These are phyloP conservation scores for Pichiaceae sp. DNA, from an alignment of 1,139 yeast genomes.

Conservation along the genomic window DNA sequence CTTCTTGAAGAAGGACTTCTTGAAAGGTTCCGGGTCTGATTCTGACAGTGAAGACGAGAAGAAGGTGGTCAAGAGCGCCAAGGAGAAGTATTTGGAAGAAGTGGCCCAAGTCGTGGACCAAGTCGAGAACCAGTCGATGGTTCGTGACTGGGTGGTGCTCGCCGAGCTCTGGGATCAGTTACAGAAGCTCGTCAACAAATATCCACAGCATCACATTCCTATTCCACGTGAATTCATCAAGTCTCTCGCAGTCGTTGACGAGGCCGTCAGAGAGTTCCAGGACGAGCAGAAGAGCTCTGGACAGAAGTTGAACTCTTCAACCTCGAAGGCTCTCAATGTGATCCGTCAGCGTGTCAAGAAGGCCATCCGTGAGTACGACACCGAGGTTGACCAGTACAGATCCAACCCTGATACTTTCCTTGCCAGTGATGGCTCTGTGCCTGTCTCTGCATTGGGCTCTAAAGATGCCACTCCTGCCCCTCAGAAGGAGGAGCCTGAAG, in stretches of 20 bases:
- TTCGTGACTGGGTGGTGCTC: constrained; percentile 75
- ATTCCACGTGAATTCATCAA: constrained; percentile 69
- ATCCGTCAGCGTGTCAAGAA: constrained; percentile 85
- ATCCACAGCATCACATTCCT: constrained; percentile 64
- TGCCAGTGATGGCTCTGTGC: constrained; percentile 22
- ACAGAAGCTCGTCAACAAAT: constrained; percentile 56
- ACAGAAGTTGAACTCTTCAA: constrained; percentile 75
- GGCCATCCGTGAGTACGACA: constrained; percentile 59
- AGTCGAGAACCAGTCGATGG: constrained; percentile 60
- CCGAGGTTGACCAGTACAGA: constrained; percentile 51
- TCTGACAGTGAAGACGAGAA: constrained; percentile 52
- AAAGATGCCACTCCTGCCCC: constrained; percentile 16
- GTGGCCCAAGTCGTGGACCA: constrained; percentile 60
- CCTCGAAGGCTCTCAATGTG: constrained; percentile 82
- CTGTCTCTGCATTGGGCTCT: constrained; percentile 19
- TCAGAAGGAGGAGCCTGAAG: constrained; percentile 23
- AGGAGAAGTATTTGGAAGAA: constrained; percentile 87
- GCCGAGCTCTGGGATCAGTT: constrained; percentile 73
- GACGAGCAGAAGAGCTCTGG: constrained; percentile 41
- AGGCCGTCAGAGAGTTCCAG: constrained; percentile 51
- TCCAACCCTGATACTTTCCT: constrained; percentile 70
- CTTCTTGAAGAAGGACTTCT: constrained; percentile 44
- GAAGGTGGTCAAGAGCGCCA: constrained; percentile 87
- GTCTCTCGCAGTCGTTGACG: constrained; percentile 67
- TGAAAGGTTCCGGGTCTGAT: constrained; percentile 46